Percentiles rank a stretch among this genome's conserved stretches.
Conservation (phyloP, 495 filamentous ascomycete genomes). For the Penicillium taxi region DNA sequence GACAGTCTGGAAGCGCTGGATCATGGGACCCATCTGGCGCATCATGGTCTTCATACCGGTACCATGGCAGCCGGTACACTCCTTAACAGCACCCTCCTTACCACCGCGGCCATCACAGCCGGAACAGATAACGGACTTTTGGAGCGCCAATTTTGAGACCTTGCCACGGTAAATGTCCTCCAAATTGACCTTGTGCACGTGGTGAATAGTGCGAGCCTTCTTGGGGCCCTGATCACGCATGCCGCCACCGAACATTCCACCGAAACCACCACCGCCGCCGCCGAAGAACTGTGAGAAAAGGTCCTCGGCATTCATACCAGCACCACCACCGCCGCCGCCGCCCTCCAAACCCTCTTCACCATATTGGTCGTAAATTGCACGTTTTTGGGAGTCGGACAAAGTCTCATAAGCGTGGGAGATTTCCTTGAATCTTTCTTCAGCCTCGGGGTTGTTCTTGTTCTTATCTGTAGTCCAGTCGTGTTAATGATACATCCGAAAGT, state of each 20-base stretch:
- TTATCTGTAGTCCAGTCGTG: slow-evolving; percentile 88
- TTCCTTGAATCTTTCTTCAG: slow-evolving; percentile 97
- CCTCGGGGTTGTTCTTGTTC: slow-evolving; percentile 86
- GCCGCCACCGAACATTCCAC: slow-evolving; percentile 78
- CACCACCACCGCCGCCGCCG: slow-evolving; percentile 65
- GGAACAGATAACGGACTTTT: slow-evolving; percentile 94
- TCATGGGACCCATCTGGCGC: slow-evolving; percentile 99
- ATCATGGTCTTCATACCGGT: slow-evolving; percentile 99
- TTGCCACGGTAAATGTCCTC: slow-evolving; percentile 99
- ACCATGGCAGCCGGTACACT: slow-evolving; percentile 83
- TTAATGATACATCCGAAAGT: no score
- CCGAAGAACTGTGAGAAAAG: slow-evolving; percentile 98
- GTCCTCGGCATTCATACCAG: slow-evolving; percentile 93
- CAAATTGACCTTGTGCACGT: slow-evolving; percentile 94
- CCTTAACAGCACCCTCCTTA: slow-evolving; percentile 92
- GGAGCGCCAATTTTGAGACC: slow-evolving; percentile 91
- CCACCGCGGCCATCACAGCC: slow-evolving; percentile 94
- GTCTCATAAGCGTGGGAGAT: slow-evolving; percentile 91
- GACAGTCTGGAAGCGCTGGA: slow-evolving; percentile 98
- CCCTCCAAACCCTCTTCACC: slow-evolving; percentile 92
- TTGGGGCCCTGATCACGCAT: slow-evolving; percentile 78
- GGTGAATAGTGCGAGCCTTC: slow-evolving; percentile 92
- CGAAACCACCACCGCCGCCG: slow-evolving; percentile 68
- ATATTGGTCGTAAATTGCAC: slow-evolving; percentile 89
- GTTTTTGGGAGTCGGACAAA: slow-evolving; percentile 86